These are phyloP conservation scores for Echinosophora koreensis DNA, from an alignment of 306 rosid genomes.

Conservation along the genomic window DNA sequence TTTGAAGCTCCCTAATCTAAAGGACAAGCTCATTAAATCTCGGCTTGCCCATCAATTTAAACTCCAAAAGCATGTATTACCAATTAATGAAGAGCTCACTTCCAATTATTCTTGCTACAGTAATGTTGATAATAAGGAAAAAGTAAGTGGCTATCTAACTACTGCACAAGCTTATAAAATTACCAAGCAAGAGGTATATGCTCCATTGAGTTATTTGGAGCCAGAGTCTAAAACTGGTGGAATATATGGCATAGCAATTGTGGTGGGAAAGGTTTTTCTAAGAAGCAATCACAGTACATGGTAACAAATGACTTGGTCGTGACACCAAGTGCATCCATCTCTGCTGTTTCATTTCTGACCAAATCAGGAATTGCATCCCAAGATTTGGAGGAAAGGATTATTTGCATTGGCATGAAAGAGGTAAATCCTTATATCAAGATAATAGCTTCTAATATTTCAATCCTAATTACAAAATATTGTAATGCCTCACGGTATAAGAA, in stretches of 20 bases:
- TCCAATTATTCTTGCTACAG: neutral
- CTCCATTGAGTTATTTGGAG: neutral
- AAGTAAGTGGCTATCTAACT: neutral
- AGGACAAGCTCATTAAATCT: neutral
- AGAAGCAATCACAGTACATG: neutral
- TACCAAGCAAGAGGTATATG: too few relatives aligned
- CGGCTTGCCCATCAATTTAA: neutral
- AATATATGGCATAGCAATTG: too few relatives aligned
- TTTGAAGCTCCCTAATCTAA: neutral
- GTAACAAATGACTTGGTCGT: conserved; percentile 24
- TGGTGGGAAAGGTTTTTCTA: neutral
- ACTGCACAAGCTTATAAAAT: too few relatives aligned
- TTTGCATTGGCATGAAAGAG: neutral
- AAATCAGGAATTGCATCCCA: neutral
- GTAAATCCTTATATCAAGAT: neutral
- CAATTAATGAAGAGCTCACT: neutral
- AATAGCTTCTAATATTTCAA: too few relatives aligned
- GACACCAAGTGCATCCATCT: neutral
- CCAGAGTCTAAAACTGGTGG: neutral
- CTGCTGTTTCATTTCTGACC: neutral
- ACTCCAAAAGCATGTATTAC: neutral
- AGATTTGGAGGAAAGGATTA: neutral
- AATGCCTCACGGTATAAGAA: too few relatives aligned
- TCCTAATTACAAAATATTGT: too few relatives aligned
- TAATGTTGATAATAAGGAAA: accelerated